These are phyloP conservation scores for Mortierella sp. DNA, from an alignment of 371 early-diverging fungal genomes.

Conservation along the genomic window DNA sequence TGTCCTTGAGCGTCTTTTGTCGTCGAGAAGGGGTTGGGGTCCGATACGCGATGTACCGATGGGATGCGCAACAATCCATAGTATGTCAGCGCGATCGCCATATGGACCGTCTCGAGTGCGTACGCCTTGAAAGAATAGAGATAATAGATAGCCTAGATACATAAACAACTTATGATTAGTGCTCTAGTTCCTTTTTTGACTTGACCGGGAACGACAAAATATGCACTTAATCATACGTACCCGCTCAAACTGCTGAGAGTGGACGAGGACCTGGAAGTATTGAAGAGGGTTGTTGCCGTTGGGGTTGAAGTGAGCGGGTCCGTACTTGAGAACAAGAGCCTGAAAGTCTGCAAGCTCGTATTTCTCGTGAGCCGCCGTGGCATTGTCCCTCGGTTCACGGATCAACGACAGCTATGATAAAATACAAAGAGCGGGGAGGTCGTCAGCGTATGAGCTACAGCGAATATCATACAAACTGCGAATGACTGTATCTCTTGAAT, in stretches of 20 bases:
- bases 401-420: slow-evolving; percentile 70
- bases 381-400: slow-evolving; percentile 68
- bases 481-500: background rate
- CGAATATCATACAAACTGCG: background rate
- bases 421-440: background rate
- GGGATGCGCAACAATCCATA: slow-evolving; percentile 85
- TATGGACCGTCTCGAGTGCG: slow-evolving; percentile 90
- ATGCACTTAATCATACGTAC: slow-evolving; percentile 48
- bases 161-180: background rate
- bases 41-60: slow-evolving; percentile 55
- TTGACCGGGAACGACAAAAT: background rate
- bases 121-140: slow-evolving; percentile 70
- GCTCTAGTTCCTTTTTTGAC: background rate
- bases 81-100: slow-evolving; percentile 87
- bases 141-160: slow-evolving; percentile 77
- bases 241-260: slow-evolving; percentile 91
- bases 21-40: slow-evolving; percentile 51
- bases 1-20: slow-evolving; percentile 35
- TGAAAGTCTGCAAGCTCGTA: slow-evolving; percentile 81
- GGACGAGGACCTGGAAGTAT: slow-evolving; percentile 86
- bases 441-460: background rate
- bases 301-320: slow-evolving; percentile 78
- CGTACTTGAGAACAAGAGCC: slow-evolving; percentile 71
- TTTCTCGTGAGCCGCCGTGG: slow-evolving; percentile 64
- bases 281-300: slow-evolving; percentile 78